phyloP scores from a whole-genome alignment of 1,284 basidiomycete genomes.

The Peniophora sp. region DNA sequence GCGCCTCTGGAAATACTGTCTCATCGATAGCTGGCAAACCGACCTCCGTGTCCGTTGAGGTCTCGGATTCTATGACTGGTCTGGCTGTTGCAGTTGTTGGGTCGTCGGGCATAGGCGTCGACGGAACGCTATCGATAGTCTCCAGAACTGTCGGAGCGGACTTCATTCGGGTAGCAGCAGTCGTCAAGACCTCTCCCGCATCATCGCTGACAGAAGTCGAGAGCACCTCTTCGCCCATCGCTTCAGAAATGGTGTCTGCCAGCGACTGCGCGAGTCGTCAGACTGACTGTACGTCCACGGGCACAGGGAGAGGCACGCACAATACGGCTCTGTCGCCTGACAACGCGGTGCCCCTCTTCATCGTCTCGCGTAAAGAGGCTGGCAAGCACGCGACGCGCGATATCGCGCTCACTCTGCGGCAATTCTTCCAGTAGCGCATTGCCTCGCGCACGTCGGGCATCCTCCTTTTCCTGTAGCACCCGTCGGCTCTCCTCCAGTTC shows the following conservation, averaged over 20 bases:
- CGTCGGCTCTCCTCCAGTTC: conserved; percentile 56
- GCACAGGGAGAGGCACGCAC: conserved; percentile 26
- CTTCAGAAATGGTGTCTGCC: conserved; percentile 61
- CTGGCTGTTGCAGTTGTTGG: conserved; percentile 12
- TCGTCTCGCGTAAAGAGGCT: conserved; percentile 61
- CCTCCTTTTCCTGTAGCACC: conserved; percentile 50
- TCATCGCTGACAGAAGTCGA: conserved; percentile 4
- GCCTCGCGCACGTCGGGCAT: conserved; percentile 37
- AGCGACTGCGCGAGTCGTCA: conserved; percentile 40
- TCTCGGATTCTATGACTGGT: too few species aligned
- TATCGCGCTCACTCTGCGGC: conserved; percentile 51
- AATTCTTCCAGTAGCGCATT: conserved; percentile 48
- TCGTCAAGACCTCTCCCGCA: conserved; percentile 3
- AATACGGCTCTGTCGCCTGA: conserved; percentile 47
- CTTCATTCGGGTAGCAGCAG: conserved; percentile 3
- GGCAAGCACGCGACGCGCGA: conserved; percentile 57
- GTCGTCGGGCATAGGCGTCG: conserved; percentile 26
- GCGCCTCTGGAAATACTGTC: not conserved
- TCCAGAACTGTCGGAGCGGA: too few species aligned
- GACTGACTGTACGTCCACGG: not conserved
- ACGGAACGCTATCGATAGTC: not conserved
- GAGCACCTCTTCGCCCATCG: conserved; percentile 54
- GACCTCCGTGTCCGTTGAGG: conserved; percentile 2
- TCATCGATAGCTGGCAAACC: conserved; percentile 4
- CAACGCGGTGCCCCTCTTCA: conserved; percentile 40